Evolutionary conservation across 371 early-diverging fungal species (phyloP), one percentile per base, ranked within the genome.

Genomic region (Mucor piriformis): DNA sequence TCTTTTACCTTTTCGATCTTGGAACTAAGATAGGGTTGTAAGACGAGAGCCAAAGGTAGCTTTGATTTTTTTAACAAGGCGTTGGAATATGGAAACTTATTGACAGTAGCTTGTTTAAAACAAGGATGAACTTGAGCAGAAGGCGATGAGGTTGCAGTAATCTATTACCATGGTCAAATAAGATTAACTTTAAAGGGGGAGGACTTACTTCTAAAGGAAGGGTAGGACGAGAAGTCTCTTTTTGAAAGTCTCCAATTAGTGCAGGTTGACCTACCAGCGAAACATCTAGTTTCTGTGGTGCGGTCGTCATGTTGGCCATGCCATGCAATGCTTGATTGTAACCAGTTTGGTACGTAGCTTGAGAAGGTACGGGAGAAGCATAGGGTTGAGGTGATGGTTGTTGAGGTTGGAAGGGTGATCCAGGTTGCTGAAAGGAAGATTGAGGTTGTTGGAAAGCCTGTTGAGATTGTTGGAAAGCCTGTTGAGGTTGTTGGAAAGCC

Each of bases 71-170:
- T 79, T 50, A 90, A 64, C 20, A 92, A 62, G 13, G 76, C 64
- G 29, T 81, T 80, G 3, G 85, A 83, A 54, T 77, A 75, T 16
- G 94, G 94, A 20, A 92, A 77, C 10, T 83, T 84, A 54, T 89
- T 90, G 1, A 94, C 66, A 10, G 94, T 94, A 50, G 83, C 83
- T 56, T 96, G 83, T 70, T 93, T 88, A 77, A 94, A 91, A 6
- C 84, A 81, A 10, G 91, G 85, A 29, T 88, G 84, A 59, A 89
- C 88, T 66, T 89, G 87, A 23, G 82, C 77, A 50, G 70, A 61
- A 13, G 83, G 84, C 23, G 90, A 88, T 47, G 85, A 76, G n/a
- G 89, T 90, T 47, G 89, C 81, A 8, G 89, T 67, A n/a, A 85
- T 73, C 82, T 89, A 59, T 13, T 34, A 42, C 8, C 6, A 29